Conservation (phyloP, 2,329 filamentous ascomycete genomes). For the Albophoma yamanashiensis region DNA sequence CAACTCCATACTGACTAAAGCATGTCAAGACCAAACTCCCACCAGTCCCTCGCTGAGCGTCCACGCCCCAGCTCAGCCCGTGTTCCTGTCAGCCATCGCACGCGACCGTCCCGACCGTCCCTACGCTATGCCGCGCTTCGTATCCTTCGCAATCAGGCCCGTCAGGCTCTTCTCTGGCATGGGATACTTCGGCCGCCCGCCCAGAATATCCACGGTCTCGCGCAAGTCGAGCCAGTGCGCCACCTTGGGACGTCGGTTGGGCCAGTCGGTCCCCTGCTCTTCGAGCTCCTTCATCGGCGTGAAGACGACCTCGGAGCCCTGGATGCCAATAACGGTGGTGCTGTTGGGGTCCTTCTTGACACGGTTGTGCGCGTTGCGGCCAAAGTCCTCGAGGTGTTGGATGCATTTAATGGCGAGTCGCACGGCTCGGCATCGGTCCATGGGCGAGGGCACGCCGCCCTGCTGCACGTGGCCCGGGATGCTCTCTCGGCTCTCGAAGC, state of each 20-base stretch:
- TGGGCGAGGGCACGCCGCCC: constrained; percentile 82
- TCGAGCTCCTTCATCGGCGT: constrained; percentile 72
- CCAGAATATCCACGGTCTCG: constrained; percentile 73
- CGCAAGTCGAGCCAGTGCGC: constrained; percentile 81
- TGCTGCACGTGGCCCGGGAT: constrained; percentile 94
- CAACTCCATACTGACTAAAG: background rate
- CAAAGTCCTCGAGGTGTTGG: constrained; percentile 76
- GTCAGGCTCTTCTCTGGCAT: constrained; percentile 37
- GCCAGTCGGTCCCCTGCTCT: constrained; percentile 83
- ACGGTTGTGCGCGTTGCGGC: constrained; percentile 51
- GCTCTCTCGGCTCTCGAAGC: constrained; percentile 85
- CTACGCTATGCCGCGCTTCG: constrained; percentile 38
- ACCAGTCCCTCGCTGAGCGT: background rate
- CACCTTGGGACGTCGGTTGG: constrained; percentile 69
- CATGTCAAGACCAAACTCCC: background rate
- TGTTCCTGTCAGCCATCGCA: background rate
- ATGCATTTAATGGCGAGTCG: constrained; percentile 90
- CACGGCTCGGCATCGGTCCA: constrained; percentile 90
- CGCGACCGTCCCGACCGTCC: background rate
- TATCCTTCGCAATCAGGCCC: constrained; percentile 48
- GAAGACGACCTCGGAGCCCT: constrained; percentile 84
- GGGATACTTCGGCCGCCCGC: constrained; percentile 52
- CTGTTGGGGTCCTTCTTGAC: constrained; percentile 67
- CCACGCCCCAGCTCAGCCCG: background rate
- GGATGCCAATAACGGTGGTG: constrained; percentile 79